A percentile compares a stretch with the other conserved stretches of the same genome.
Evolutionary conservation across 1,139 yeast genomes (phyloP).

Genomic region (Williopsis jadinii): DNA sequence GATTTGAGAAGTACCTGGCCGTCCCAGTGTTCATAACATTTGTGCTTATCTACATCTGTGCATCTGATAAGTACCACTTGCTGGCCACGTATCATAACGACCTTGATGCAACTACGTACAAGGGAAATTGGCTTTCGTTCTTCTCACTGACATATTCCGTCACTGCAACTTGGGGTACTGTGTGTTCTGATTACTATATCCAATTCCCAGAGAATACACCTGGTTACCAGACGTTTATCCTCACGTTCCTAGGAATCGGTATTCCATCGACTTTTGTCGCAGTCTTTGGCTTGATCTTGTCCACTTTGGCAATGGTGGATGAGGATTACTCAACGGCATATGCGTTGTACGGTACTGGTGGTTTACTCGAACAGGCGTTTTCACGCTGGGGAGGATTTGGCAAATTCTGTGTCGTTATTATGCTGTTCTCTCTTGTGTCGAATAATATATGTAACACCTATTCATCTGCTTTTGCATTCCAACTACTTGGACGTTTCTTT

Average conservation of each 20-base stretch:
- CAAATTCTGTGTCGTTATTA: slow-evolving; percentile 60
- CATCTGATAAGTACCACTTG: slow-evolving; percentile 43
- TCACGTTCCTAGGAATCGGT: slow-evolving; percentile 64
- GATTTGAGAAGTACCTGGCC: slow-evolving; percentile 62
- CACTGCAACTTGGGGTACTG: slow-evolving; percentile 88
- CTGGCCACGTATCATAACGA: slow-evolving; percentile 25
- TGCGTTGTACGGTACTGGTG: slow-evolving; percentile 65
- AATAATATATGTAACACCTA: slow-evolving; percentile 79
- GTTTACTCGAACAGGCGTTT: slow-evolving; percentile 61
- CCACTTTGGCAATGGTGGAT: slow-evolving; percentile 60
- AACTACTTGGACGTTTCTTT: slow-evolving; percentile 55
- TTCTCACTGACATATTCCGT: slow-evolving; percentile 72
- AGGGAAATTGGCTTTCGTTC: slow-evolving; percentile 68
- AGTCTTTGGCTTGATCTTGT: slow-evolving; percentile 62
- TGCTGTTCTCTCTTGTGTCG: slow-evolving; percentile 69
- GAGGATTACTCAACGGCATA: slow-evolving; percentile 56
- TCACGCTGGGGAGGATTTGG: slow-evolving; percentile 77
- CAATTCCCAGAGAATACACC: slow-evolving; percentile 73
- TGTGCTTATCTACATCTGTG: slow-evolving; percentile 59
- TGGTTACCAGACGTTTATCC: slow-evolving; percentile 43
- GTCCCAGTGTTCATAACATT: slow-evolving; percentile 67
- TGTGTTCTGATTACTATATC: slow-evolving; percentile 80
- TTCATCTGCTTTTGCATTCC: slow-evolving; percentile 78
- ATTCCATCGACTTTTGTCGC: slow-evolving; percentile 79
- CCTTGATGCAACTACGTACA: slow-evolving; percentile 33